A percentile compares a stretch with the other conserved stretches of the same genome.
Conservation (phyloP, 2,329 filamentous ascomycete species). For the Madurella mycetomatis region DNA sequence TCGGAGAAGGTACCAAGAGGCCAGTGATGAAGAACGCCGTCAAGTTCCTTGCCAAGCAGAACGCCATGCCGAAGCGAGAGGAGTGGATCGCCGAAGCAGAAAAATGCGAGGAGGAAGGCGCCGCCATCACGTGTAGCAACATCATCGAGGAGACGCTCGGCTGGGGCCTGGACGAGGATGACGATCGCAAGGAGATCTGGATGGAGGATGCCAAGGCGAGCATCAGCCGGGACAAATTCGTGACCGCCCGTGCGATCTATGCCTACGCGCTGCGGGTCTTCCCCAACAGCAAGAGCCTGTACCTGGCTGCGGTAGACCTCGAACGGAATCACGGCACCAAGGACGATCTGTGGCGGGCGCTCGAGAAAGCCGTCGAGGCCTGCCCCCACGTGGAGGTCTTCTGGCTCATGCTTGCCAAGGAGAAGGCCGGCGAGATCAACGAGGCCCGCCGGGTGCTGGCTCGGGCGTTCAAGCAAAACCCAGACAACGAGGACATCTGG, state of each 20-base stretch:
- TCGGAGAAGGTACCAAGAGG: conserved; percentile 71
- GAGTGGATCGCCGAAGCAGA: conserved; percentile 96
- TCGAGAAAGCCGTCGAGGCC: conserved; percentile 91
- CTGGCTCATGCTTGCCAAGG: conserved; percentile 94
- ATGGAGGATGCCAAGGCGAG: conserved; percentile 85
- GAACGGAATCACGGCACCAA: conserved; percentile 85
- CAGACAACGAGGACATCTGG: conserved; percentile 97
- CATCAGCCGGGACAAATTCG: conserved; percentile 76
- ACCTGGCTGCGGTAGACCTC: conserved; percentile 85
- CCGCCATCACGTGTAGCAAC: conserved; percentile 76
- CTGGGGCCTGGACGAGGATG: conserved; percentile 90
- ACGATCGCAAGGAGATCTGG: conserved; percentile 94
- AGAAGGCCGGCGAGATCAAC: conserved; percentile 84
- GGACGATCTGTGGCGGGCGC: conserved; percentile 75
- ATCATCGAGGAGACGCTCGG: conserved; percentile 92
- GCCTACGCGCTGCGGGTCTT: conserved; percentile 88
- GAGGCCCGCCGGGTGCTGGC: conserved; percentile 81
- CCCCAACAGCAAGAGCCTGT: conserved; percentile 79
- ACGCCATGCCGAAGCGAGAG: conserved; percentile 94
- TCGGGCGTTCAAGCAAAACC: conserved; percentile 88
- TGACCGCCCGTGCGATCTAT: conserved; percentile 90
- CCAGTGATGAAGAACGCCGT: conserved; percentile 95
- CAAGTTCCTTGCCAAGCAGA: conserved; percentile 81
- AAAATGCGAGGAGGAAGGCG: conserved; percentile 88
- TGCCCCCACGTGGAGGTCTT: conserved; percentile 87